Conservation (phyloP, 78 protist genomes). For the Dictyostelium brefeldianum region DNA sequence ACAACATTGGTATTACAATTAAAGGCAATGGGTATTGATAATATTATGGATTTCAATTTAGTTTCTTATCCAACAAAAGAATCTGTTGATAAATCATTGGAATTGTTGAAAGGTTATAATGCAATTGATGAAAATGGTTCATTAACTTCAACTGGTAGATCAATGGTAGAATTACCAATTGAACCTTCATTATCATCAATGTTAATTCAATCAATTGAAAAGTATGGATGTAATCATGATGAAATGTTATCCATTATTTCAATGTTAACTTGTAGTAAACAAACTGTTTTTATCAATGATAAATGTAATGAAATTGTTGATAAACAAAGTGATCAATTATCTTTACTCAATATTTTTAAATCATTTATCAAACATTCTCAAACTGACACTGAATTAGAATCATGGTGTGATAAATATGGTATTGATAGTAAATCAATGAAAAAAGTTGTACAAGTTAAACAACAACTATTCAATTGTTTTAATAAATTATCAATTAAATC, state of each 20-base stretch:
- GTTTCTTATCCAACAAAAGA: conserved; percentile 91
- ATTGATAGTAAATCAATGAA: conserved; percentile 37
- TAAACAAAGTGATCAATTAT: conserved; percentile 92
- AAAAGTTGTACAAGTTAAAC: conserved; percentile 23
- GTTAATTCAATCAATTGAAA: conserved; percentile 76
- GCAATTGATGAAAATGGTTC: conserved; percentile 84
- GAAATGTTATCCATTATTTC: conserved; percentile 86
- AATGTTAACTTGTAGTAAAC: conserved; percentile 29
- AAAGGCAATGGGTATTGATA: conserved; percentile 86
- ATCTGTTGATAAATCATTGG: conserved; percentile 47
- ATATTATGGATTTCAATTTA: conserved; percentile 89
- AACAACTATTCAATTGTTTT: conserved; percentile 59
- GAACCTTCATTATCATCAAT: conserved; percentile 77
- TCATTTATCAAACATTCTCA: background rate
- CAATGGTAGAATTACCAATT: conserved; percentile 91
- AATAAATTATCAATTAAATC: conserved; percentile 24
- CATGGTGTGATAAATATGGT: conserved; percentile 73
- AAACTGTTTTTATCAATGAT: background rate
- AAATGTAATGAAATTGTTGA: conserved; percentile 56
- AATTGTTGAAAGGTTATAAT: conserved; percentile 30
- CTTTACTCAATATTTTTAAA: conserved; percentile 86
- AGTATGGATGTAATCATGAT: conserved; percentile 78
- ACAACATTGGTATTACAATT: conserved; percentile 89
- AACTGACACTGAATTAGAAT: background rate
- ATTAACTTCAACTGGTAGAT: conserved; percentile 84